Base-by-base conservation (phyloP, 257 asterid genomes). In the Perilla frutescens region DNA sequence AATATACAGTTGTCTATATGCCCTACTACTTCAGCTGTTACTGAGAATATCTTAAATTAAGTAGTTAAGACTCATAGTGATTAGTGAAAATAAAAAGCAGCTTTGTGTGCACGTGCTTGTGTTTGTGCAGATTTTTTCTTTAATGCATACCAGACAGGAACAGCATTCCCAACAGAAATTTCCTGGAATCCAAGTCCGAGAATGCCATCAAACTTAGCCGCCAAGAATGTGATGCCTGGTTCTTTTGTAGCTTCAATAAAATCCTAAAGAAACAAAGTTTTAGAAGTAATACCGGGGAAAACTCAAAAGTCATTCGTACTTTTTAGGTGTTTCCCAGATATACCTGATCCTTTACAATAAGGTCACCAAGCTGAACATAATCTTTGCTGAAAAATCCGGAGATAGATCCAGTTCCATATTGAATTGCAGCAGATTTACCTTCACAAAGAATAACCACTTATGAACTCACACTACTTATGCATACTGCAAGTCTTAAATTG, bases 181-280 rank as follows among this genome's bases (percentile, higher is more conserved):
- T 92, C 98, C 80, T 87, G 90, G 76, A 92, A 92, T 75, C 98
- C 98, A 55, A 92, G 98, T 63, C 98, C 98, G 54, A 92, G 96
- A 67, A 92, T 90, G 36, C 98, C 98, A 80, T 92, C 98, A 78
- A 92, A 92, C 84, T 88, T 92, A 71, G 96, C 92, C 3, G 90
- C 93, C 91, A 92, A 78, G 76, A 92, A 92, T 39, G 92, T 87
- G 76, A 92, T 79, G 79, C 98, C 88, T 2, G 94, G 89, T 74
- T 92, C 98, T 71, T 76, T 89, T 39, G 98, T 92, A 29, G 96
- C 94, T 84, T 92, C 98, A 3, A 92, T 90, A 68, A 92, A 90
- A 49, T 84, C 98, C 98, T 92, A 60, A 68, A 29, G 11, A 11
- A 13, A 53, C 51, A 73, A 72, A 76, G 63, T 53, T 45, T 81